Percentiles rank a stretch among this genome's conserved stretches.
Conservation (phyloP, 768 basidiomycete species). For the Phlebiopsis gigantea region DNA sequence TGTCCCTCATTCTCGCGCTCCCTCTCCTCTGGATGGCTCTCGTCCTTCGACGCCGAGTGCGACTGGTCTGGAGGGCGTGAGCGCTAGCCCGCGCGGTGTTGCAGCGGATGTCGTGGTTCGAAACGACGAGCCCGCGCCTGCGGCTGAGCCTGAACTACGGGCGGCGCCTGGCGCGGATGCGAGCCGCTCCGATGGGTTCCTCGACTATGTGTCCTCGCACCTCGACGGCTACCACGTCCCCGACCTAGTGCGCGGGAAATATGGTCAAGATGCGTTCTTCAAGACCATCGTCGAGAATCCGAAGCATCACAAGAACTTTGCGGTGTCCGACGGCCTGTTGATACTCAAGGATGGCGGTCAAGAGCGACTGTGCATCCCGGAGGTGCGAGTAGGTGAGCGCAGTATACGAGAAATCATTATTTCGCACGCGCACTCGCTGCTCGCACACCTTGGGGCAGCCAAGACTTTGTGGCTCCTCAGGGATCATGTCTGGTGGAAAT, state of each 20-base stretch:
- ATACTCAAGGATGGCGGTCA: conserved; percentile 10
- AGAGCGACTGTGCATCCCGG: conserved; percentile 25
- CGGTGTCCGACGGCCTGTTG: conserved; percentile 16
- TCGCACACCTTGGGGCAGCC: conserved; percentile 32
- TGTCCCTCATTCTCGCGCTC: too few species aligned
- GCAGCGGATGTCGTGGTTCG: too few species aligned
- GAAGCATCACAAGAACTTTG: conserved; percentile 23
- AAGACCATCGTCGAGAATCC: conserved; percentile 19
- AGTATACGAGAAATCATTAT: conserved; percentile 29
- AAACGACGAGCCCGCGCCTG: too few species aligned
- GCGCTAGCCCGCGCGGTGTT: too few species aligned
- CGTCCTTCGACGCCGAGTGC: too few species aligned
- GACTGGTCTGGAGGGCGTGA: too few species aligned
- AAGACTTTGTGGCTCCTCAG: conserved; percentile 31
- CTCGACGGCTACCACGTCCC: conserved; percentile 11
- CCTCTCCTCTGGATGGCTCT: too few species aligned
- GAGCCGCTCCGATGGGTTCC: not conserved
- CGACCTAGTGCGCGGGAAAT: conserved; percentile 14
- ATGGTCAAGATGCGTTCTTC: conserved; percentile 28
- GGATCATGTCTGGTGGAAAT: conserved; percentile 37
- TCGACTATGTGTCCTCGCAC: not conserved
- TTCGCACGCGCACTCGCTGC: conserved; percentile 31
- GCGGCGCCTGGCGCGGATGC: not conserved
- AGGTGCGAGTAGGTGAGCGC: conserved; percentile 16
- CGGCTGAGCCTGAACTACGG: too few species aligned